These are phyloP conservation scores for Phialocephala subalpina DNA, from an alignment of 2,329 filamentous ascomycete species.

Conservation along the genomic window DNA sequence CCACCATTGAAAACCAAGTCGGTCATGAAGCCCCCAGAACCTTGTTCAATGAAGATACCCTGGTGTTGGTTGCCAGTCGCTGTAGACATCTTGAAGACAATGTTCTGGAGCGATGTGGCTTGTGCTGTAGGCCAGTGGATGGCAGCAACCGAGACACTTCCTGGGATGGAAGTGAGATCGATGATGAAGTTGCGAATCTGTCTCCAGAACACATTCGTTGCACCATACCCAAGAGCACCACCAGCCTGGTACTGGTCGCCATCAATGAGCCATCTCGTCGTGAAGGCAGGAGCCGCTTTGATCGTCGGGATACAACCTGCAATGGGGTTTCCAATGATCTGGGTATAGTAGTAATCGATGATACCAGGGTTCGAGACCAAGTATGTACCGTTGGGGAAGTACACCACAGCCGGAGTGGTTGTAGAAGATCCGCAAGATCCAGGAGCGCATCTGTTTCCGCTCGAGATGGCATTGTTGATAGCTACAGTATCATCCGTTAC, in stretches of 20 bases:
- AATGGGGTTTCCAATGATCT: conserved; percentile 41
- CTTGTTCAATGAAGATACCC: conserved; percentile 67
- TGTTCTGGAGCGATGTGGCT: conserved; percentile 68
- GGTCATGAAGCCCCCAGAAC: conserved; percentile 65
- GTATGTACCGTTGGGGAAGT: conserved; percentile 42
- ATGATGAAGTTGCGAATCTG: conserved; percentile 72
- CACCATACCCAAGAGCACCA: conserved; percentile 72
- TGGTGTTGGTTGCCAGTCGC: conserved; percentile 56
- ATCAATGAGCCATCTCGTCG: conserved; percentile 82
- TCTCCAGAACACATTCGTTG: conserved; percentile 74
- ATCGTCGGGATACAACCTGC: conserved; percentile 67
- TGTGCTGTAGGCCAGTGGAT: conserved; percentile 64
- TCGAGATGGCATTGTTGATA: conserved; percentile 68
- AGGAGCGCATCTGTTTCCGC: conserved; percentile 45
- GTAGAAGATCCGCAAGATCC: conserved; percentile 60
- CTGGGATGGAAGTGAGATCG: conserved; percentile 53
- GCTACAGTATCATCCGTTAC: conserved; percentile 82
- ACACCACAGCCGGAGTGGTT: conserved; percentile 50
- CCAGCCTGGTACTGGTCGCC: conserved; percentile 63
- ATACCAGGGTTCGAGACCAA: conserved; percentile 37
- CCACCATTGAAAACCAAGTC: conserved; percentile 69
- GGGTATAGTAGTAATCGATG: conserved; percentile 35
- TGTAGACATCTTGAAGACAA: conserved; percentile 64
- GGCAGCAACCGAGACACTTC: conserved; percentile 43
- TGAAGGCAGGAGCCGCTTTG: conserved; percentile 74